Percentiles rank a stretch among this genome's conserved stretches.
These are phyloP conservation scores for Neofusicoccum sp. DNA, from an alignment of 2,329 filamentous ascomycete genomes.

Conservation along the genomic window DNA sequence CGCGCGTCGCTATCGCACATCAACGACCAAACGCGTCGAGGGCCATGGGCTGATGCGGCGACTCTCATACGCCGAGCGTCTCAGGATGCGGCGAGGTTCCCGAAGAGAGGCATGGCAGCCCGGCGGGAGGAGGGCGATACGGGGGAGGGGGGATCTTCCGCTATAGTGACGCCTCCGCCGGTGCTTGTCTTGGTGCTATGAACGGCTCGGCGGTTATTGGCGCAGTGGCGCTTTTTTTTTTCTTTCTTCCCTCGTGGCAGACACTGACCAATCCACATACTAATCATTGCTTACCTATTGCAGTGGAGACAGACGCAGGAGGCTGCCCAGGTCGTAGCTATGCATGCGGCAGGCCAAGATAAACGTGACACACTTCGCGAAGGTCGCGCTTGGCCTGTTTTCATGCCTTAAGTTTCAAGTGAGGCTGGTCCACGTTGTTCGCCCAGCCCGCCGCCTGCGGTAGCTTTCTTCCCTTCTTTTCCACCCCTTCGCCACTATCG, in stretches of 20 bases:
- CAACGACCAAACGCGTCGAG: background rate
- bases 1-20: background rate
- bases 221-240: background rate
- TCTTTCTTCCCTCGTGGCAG: too few species aligned
- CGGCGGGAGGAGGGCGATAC: background rate
- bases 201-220: background rate
- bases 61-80: slow-evolving; percentile 8
- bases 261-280: too few species aligned
- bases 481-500: background rate
- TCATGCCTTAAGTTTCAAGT: slow-evolving; percentile 1
- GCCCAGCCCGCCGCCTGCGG: background rate
- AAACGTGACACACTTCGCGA: background rate
- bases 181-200: background rate
- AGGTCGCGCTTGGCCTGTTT: background rate
- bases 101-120: background rate
- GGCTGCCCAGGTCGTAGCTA: background rate
- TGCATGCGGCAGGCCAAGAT: background rate
- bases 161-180: background rate
- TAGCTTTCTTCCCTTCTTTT: background rate
- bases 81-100: background rate
- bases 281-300: too few species aligned
- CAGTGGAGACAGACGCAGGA: background rate
- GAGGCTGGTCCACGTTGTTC: background rate
- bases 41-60: background rate
- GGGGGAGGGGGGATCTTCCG: background rate